phyloP scores from a whole-genome alignment of 176 grass and related monocot genomes.

The Leersia perrieri region DNA sequence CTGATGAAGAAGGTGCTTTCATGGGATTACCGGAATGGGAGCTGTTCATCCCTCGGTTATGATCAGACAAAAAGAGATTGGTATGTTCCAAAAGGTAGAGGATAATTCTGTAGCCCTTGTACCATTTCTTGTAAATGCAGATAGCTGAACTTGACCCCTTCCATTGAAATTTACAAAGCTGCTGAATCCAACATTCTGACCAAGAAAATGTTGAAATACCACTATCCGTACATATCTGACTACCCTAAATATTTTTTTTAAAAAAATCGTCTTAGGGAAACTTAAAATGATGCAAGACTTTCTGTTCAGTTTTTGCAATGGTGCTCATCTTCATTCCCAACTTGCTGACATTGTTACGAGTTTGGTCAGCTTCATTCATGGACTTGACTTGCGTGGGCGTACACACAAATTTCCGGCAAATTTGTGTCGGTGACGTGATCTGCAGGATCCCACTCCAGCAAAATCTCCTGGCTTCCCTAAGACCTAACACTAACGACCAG shows the following conservation, averaged over 20 bases:
- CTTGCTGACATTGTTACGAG: not conserved
- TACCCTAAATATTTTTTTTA: too few species aligned
- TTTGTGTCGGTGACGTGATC: not conserved
- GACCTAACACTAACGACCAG: not conserved
- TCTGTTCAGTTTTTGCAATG: not conserved
- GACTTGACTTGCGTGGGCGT: not conserved
- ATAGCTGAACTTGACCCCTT: constrained; percentile 20
- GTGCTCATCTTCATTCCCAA: not conserved
- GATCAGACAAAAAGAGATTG: constrained; percentile 85
- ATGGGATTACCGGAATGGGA: constrained; percentile 65
- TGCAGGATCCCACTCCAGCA: not conserved
- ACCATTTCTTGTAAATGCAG: constrained; percentile 33
- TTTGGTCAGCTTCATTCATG: not conserved
- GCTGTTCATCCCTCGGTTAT: constrained; percentile 69
- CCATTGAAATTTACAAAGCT: constrained; percentile 28
- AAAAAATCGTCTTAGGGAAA: not conserved
- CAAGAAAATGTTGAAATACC: constrained; percentile 5
- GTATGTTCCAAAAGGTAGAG: constrained; percentile 44
- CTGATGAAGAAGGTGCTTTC: constrained; percentile 69
- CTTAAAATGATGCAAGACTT: not conserved
- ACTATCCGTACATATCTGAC: not conserved
- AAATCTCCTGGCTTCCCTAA: not conserved
- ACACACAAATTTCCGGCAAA: not conserved
- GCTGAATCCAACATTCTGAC: constrained; percentile 27
- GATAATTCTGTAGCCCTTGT: constrained; percentile 10